phyloP scores from a whole-genome alignment of 1,284 basidiomycete genomes.

The Fomes fomentarius region DNA sequence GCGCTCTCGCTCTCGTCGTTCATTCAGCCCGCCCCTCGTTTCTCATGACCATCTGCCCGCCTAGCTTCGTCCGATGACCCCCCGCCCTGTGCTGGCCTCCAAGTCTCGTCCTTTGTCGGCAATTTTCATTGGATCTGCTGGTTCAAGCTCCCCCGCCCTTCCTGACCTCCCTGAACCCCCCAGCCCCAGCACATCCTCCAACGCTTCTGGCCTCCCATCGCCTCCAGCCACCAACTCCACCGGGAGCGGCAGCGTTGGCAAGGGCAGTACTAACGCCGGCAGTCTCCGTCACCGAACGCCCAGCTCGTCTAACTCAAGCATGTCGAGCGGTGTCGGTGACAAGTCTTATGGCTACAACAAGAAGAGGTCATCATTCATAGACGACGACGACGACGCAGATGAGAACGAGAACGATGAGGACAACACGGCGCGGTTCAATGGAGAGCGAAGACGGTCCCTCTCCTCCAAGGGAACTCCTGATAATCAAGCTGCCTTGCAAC shows the following conservation, averaged over 20 bases:
- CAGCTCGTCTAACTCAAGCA: constrained; percentile 33
- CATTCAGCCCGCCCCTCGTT: constrained; percentile 27
- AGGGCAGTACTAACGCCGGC: constrained; percentile 54
- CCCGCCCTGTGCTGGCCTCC: constrained; percentile 33
- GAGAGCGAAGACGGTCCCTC: constrained; percentile 42
- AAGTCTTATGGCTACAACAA: constrained; percentile 26
- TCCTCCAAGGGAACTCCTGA: constrained; percentile 46
- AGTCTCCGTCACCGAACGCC: constrained; percentile 46
- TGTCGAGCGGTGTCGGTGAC: constrained; percentile 38
- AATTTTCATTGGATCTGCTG: constrained; percentile 47
- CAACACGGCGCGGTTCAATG: constrained; percentile 59
- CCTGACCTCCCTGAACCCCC: constrained; percentile 74
- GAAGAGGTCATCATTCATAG: constrained; percentile 34
- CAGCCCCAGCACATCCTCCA: constrained; percentile 54
- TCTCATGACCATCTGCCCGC: constrained; percentile 32
- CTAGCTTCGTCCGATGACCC: constrained; percentile 35
- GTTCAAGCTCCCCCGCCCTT: constrained; percentile 38
- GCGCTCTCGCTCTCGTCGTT: constrained; percentile 25
- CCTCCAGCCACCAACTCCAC: constrained; percentile 82
- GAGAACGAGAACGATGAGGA: constrained; percentile 55
- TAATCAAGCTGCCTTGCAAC: constrained; percentile 60
- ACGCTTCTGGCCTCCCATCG: constrained; percentile 69
- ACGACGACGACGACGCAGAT: constrained; percentile 47
- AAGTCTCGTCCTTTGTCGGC: constrained; percentile 47
- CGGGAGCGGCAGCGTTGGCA: constrained; percentile 74